Conservation (phyloP, 805 yeast species). For the Maudiozyma barnettii region DNA sequence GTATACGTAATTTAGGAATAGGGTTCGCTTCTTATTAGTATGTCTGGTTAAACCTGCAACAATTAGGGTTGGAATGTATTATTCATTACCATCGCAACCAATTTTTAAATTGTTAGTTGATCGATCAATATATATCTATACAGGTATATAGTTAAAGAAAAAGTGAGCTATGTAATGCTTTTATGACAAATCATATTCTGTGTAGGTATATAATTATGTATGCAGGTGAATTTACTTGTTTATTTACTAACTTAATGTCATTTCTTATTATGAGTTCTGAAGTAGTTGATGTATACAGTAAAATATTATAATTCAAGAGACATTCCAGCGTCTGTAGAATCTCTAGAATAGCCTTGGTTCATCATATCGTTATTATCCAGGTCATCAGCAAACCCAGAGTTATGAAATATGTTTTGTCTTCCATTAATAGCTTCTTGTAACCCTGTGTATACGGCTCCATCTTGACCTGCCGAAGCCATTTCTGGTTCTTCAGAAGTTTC, state of each 20-base stretch:
- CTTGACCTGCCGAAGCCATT: not conserved
- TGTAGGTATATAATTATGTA: not conserved
- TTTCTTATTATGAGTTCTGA: not conserved
- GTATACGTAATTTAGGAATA: not conserved
- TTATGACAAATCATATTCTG: not conserved
- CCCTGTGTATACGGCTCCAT: slow-evolving; percentile 9
- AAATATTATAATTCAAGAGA: slow-evolving; percentile 12
- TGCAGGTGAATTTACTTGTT: not conserved
- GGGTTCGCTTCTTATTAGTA: no score
- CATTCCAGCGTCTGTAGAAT: slow-evolving; percentile 20
- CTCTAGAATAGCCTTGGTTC: slow-evolving; percentile 4
- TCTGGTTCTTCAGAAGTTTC: slow-evolving; percentile 1
- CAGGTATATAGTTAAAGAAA: no score
- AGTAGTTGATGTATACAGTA: not conserved
- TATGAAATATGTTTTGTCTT: slow-evolving; percentile 9
- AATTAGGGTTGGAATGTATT: not conserved
- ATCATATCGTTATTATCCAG: slow-evolving; percentile 12
- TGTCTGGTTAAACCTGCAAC: not conserved
- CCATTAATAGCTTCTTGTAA: slow-evolving; percentile 13
- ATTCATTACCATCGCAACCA: not conserved
- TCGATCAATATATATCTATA: no score
- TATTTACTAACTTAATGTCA: not conserved
- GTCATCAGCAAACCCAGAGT: slow-evolving; percentile 24
- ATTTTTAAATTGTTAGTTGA: not conserved
- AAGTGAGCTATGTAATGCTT: no score